Conservation (phyloP, 2,329 filamentous ascomycete genomes). For the Neofusicoccum ribis region DNA sequence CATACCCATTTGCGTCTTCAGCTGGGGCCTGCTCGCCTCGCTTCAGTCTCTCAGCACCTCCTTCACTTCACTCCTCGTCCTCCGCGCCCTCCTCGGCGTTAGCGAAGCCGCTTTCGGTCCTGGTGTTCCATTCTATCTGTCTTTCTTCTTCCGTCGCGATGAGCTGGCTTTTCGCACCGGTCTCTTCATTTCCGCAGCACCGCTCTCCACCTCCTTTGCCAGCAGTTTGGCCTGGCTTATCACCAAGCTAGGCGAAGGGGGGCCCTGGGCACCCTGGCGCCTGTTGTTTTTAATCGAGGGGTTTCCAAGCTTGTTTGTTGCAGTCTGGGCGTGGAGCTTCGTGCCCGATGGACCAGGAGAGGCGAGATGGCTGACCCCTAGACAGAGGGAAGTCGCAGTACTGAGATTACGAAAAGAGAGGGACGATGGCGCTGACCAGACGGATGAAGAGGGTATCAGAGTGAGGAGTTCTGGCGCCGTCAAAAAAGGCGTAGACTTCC, state of each 20-base stretch:
- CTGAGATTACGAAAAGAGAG: conserved; percentile 62
- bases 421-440: conserved; percentile 31
- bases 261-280: conserved; percentile 80
- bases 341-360: conserved; percentile 71
- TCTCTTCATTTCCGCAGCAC: conserved; percentile 76
- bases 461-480: background rate
- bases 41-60: conserved; percentile 58
- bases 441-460: conserved; percentile 21
- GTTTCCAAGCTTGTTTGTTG: conserved; percentile 76
- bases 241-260: conserved; percentile 58
- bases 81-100: conserved; percentile 60
- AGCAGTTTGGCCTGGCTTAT: conserved; percentile 79
- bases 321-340: conserved; percentile 70
- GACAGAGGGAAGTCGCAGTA: conserved; percentile 64
- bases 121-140: conserved; percentile 65
- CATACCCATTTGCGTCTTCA: conserved; percentile 64
- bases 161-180: conserved; percentile 85
- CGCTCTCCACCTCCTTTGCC: conserved; percentile 66
- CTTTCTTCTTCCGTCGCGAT: conserved; percentile 62
- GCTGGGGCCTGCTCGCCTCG: conserved; percentile 78
- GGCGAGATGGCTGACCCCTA: conserved; percentile 43
- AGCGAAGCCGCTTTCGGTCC: conserved; percentile 64
- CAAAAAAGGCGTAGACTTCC: conserved; percentile 49
- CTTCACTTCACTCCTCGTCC: conserved; percentile 58
- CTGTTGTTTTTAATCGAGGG: conserved; percentile 82